Conservation (phyloP, 2,329 filamentous ascomycete species). For the Microdochium trichocladiopsis region DNA sequence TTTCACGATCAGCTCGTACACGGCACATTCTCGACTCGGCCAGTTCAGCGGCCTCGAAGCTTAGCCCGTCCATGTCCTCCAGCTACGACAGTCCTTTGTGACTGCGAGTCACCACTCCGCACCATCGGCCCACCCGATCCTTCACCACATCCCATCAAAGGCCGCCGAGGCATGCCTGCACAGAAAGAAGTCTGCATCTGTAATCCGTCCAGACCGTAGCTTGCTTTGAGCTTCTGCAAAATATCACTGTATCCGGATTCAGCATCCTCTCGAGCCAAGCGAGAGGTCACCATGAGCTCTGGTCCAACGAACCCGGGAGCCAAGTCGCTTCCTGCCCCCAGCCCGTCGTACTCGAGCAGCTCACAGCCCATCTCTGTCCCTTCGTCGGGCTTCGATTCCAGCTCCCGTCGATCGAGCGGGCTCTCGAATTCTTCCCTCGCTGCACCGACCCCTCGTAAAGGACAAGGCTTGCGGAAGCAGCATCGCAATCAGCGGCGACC, state of each 20-base stretch:
- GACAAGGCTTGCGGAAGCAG: conserved; percentile 70
- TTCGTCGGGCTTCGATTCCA: conserved; percentile 38
- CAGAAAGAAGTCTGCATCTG: too few relatives aligned
- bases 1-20: not conserved
- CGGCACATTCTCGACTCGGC: not conserved
- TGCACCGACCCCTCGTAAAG: conserved; percentile 57
- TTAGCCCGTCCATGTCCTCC: not conserved
- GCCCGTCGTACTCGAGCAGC: conserved; percentile 29
- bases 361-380: conserved; percentile 33
- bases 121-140: not conserved
- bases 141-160: not conserved
- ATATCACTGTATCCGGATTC: not conserved
- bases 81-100: not conserved
- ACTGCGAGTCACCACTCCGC: not conserved
- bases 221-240: too few relatives aligned
- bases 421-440: conserved; percentile 24
- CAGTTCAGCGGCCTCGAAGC: not conserved
- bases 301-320: conserved; percentile 30
- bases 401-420: conserved; percentile 33
- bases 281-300: conserved; percentile 20
- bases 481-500: conserved; percentile 78
- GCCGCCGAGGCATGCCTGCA: not conserved
- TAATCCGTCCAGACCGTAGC: too few relatives aligned
- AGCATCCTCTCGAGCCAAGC: not conserved
- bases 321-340: conserved; percentile 42